Conservation (phyloP, 2,329 filamentous ascomycete species). For the Fusarium protoensiforme region DNA sequence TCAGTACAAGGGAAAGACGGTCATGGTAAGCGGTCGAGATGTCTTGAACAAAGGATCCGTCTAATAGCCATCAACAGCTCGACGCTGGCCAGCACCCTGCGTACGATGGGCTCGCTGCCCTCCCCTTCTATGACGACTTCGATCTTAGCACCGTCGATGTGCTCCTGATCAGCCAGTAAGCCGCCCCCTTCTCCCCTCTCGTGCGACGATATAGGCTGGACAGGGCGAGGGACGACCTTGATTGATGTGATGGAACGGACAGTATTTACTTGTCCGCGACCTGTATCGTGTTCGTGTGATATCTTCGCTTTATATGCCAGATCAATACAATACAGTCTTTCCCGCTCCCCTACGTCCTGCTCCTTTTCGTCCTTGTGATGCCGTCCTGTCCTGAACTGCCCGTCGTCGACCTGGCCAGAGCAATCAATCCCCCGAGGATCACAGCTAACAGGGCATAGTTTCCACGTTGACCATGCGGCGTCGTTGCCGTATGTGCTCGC, state of each 20-base stretch:
- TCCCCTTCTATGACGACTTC: constrained; percentile 99
- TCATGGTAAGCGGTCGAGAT: constrained; percentile 76
- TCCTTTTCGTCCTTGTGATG: constrained; percentile 41
- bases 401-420: constrained; percentile 21
- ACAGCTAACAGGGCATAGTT: constrained; percentile 68
- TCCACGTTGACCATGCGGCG: constrained; percentile 98
- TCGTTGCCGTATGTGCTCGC: constrained; percentile 97
- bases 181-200: constrained; percentile 33
- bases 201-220: constrained; percentile 42
- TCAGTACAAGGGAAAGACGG: constrained; percentile 98
- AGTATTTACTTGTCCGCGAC: constrained; percentile 9
- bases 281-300: constrained; percentile 39
- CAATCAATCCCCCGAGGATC: constrained; percentile 16
- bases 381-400: constrained; percentile 38
- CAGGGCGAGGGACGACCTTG: constrained; percentile 44
- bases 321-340: constrained; percentile 53
- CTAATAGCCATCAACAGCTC: constrained; percentile 66
- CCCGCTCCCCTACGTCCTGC: constrained; percentile 37
- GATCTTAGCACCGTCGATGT: constrained; percentile 97
- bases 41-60: constrained; percentile 3
- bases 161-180: constrained; percentile 99
- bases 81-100: constrained; percentile 97
- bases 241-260: constrained; percentile 43
- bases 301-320: constrained; percentile 48
- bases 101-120: constrained; percentile 90